These are phyloP conservation scores for Penicillium rolfsii DNA, from an alignment of 2,329 filamentous ascomycete genomes.

Conservation along the genomic window DNA sequence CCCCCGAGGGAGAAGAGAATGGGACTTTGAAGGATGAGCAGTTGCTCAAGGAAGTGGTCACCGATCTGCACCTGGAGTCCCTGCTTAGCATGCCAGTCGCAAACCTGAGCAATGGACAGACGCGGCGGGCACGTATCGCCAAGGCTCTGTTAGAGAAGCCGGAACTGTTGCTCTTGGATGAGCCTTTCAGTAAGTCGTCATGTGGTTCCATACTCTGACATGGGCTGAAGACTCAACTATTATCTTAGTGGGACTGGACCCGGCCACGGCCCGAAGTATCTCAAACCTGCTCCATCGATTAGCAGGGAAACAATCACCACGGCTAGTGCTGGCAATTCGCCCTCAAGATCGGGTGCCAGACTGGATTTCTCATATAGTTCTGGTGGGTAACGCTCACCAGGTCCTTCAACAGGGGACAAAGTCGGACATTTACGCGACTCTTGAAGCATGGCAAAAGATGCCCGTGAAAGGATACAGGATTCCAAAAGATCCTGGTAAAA, in stretches of 20 bases:
- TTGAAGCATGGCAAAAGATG: conserved; percentile 37
- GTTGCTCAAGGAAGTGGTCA: conserved; percentile 65
- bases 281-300: conserved; percentile 71
- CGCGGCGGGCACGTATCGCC: conserved; percentile 81
- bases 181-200: conserved; percentile 73
- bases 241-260: conserved; percentile 78
- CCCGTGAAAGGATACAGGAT: conserved; percentile 4
- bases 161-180: conserved; percentile 82
- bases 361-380: conserved; percentile 86
- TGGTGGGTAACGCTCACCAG: conserved; percentile 69
- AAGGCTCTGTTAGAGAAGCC: conserved; percentile 78
- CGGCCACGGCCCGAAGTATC: conserved; percentile 72
- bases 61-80: conserved; percentile 68
- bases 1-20: conserved; percentile 59
- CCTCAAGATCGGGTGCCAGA: conserved; percentile 85
- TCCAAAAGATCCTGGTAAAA: conserved; percentile 12
- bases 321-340: conserved; percentile 75
- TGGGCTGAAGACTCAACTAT: not conserved
- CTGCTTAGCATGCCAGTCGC: conserved; percentile 81
- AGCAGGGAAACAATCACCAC: conserved; percentile 67
- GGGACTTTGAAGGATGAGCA: conserved; percentile 55
- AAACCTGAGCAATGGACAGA: conserved; percentile 93
- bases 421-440: conserved; percentile 57
- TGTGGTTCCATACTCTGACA: not conserved
- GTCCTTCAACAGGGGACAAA: conserved; percentile 69